These are phyloP conservation scores for Saccharomycopsis malanga DNA, from an alignment of 805 yeast species.

Conservation along the genomic window DNA sequence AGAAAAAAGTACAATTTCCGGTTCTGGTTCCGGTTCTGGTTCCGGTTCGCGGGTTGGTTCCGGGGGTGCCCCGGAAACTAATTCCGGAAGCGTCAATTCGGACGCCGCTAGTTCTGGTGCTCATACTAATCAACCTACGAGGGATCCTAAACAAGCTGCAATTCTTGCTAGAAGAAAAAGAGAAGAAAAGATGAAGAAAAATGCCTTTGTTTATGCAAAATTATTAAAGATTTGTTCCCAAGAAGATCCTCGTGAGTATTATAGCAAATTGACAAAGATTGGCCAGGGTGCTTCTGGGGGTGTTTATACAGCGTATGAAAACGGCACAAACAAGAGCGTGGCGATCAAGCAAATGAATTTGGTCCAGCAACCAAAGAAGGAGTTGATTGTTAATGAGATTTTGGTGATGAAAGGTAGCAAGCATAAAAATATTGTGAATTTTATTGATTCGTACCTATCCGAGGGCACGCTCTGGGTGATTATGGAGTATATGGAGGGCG, in stretches of 20 bases:
- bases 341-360: slow-evolving; percentile 97
- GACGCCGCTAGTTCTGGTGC: neutral
- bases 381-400: slow-evolving; percentile 88
- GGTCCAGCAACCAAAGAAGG: slow-evolving; percentile 92
- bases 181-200: slow-evolving; percentile 68
- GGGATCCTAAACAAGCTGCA: slow-evolving; percentile 41
- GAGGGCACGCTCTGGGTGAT: slow-evolving; percentile 89
- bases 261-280: slow-evolving; percentile 66
- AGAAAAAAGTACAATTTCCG: slow-evolving; percentile 4
- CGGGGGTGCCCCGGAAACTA: neutral
- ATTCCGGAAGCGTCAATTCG: neutral
- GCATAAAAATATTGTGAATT: slow-evolving; percentile 91
- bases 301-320: slow-evolving; percentile 80
- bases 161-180: slow-evolving; percentile 57
- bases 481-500: slow-evolving; percentile 99
- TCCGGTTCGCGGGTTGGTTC: too few species aligned
- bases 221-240: slow-evolving; percentile 70
- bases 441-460: slow-evolving; percentile 74
- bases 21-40: neutral
- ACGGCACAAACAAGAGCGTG: slow-evolving; percentile 50
- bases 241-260: slow-evolving; percentile 74
- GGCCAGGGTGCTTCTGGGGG: slow-evolving; percentile 99
- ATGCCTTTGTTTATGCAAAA: slow-evolving; percentile 63
- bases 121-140: slow-evolving; percentile 27
- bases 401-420: slow-evolving; percentile 89